These are phyloP conservation scores for Chaetomidium leptoderma DNA, from an alignment of 495 filamentous ascomycete genomes.

Conservation along the genomic window DNA sequence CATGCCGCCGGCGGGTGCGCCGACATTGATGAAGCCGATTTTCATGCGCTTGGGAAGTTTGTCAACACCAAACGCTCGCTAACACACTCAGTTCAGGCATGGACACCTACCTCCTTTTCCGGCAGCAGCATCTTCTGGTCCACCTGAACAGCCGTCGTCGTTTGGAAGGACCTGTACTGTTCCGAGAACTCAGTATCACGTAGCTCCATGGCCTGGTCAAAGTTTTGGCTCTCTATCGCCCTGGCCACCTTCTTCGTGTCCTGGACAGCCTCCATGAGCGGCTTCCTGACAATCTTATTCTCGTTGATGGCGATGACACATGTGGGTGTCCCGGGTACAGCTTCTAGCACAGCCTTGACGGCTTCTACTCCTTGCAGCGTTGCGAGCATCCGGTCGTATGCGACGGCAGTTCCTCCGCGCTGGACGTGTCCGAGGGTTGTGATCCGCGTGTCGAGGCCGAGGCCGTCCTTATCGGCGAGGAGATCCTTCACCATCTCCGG, in stretches of 20 bases:
- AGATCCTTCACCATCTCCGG: slow-evolving; percentile 78
- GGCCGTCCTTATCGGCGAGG: slow-evolving; percentile 63
- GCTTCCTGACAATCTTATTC: slow-evolving; percentile 92
- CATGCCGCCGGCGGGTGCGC: slow-evolving; percentile 98
- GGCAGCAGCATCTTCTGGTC: slow-evolving; percentile 53
- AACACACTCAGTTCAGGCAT: background rate
- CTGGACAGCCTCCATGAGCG: slow-evolving; percentile 81
- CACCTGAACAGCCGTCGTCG: slow-evolving; percentile 64
- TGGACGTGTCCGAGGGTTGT: slow-evolving; percentile 97
- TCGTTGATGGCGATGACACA: slow-evolving; percentile 93
- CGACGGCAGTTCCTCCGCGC: slow-evolving; percentile 83
- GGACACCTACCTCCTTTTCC: slow-evolving; percentile 60
- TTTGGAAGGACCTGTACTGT: slow-evolving; percentile 83
- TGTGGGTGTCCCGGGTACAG: slow-evolving; percentile 81
- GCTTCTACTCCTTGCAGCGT: slow-evolving; percentile 96
- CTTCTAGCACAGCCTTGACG: slow-evolving; percentile 91
- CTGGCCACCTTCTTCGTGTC: slow-evolving; percentile 77
- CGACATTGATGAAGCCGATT: slow-evolving; percentile 94
- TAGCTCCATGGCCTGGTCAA: slow-evolving; percentile 76
- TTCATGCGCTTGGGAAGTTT: slow-evolving; percentile 63
- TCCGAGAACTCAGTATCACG: slow-evolving; percentile 93
- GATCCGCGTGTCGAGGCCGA: slow-evolving; percentile 84
- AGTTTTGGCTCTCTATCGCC: slow-evolving; percentile 77
- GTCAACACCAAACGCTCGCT: slow-evolving; percentile 19
- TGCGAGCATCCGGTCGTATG: slow-evolving; percentile 90